Evolutionary conservation across 192 early-diverging fungal genomes (phyloP).

Genomic region (Diversispora epigaea): DNA sequence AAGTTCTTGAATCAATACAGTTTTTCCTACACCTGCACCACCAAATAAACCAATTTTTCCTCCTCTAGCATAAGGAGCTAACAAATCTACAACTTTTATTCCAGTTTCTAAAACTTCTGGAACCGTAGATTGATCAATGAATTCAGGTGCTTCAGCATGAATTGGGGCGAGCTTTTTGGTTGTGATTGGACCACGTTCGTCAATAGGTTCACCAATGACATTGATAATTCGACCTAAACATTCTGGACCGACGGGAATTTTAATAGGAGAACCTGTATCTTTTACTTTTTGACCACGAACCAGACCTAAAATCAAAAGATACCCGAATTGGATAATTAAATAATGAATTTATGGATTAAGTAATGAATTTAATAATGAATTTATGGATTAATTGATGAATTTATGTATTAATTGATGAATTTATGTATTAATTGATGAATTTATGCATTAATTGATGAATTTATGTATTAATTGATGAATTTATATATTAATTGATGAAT

Average conservation of each 20-base stretch:
- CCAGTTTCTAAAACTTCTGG: constrained; percentile 96
- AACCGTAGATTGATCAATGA: constrained; percentile 92
- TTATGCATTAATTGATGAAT: neutral
- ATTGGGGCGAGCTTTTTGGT: constrained; percentile 85
- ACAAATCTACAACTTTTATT: constrained; percentile 98
- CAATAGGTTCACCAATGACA: constrained; percentile 98
- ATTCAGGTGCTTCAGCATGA: constrained; percentile 90
- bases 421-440: too few relatives aligned
- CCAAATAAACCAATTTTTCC: constrained; percentile 99
- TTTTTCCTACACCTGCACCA: constrained; percentile 99
- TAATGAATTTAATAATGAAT: too few relatives aligned
- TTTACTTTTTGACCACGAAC: constrained; percentile 92
- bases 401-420: too few relatives aligned
- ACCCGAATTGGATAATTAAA: neutral
- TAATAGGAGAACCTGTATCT: constrained; percentile 93
- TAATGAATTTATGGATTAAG: neutral
- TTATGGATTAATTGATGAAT: too few relatives aligned
- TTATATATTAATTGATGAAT: neutral
- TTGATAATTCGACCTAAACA: constrained; percentile 98
- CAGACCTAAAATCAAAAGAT: constrained; percentile 53
- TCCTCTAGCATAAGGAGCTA: constrained; percentile 95
- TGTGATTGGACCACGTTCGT: constrained; percentile 95
- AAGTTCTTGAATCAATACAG: constrained; percentile 98
- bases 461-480: neutral
- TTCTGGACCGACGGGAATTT: constrained; percentile 89